phyloP scores from a whole-genome alignment of 257 asterid species.

The Solanum clarkiae region DNA sequence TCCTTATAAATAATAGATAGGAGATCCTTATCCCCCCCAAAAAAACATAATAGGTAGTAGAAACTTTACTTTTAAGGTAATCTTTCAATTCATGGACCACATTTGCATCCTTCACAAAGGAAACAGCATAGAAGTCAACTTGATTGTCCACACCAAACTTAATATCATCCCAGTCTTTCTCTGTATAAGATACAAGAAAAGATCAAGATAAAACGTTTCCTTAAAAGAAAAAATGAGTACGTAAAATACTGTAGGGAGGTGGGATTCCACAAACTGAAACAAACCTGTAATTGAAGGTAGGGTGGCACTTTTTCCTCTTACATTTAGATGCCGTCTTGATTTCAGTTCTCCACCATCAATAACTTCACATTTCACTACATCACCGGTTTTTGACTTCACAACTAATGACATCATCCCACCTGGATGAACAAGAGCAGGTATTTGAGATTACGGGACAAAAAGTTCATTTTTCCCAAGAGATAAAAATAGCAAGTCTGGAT shows the following conservation, averaged over 20 bases:
- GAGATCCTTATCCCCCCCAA: background rate
- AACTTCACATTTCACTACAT: slow-evolving; percentile 67
- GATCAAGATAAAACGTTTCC: background rate
- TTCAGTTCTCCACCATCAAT: slow-evolving; percentile 95
- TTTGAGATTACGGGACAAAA: background rate
- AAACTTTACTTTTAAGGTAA: slow-evolving; percentile 56
- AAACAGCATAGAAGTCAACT: slow-evolving; percentile 96
- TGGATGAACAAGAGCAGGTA: slow-evolving; percentile 5
- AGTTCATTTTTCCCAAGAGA: background rate
- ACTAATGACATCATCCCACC: slow-evolving; percentile 98
- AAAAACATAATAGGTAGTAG: background rate
- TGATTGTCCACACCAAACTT: slow-evolving; percentile 95
- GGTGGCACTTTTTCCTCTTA: slow-evolving; percentile 97
- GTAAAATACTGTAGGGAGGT: background rate
- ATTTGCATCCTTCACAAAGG: slow-evolving; percentile 92
- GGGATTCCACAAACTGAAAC: background rate
- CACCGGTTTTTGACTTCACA: slow-evolving; percentile 68
- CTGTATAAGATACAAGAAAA: slow-evolving; percentile 21
- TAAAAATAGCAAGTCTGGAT: background rate
- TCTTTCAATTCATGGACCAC: slow-evolving; percentile 87
- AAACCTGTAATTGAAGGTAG: slow-evolving; percentile 96
- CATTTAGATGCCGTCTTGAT: slow-evolving; percentile 91
- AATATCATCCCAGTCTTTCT: slow-evolving; percentile 97
- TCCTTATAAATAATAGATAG: background rate
- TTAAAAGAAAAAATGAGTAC: background rate